A percentile compares a stretch with the other conserved stretches of the same genome.
These are phyloP conservation scores for Sordariomycetes sp. DNA, from an alignment of 2,329 filamentous ascomycete genomes.

Conservation along the genomic window DNA sequence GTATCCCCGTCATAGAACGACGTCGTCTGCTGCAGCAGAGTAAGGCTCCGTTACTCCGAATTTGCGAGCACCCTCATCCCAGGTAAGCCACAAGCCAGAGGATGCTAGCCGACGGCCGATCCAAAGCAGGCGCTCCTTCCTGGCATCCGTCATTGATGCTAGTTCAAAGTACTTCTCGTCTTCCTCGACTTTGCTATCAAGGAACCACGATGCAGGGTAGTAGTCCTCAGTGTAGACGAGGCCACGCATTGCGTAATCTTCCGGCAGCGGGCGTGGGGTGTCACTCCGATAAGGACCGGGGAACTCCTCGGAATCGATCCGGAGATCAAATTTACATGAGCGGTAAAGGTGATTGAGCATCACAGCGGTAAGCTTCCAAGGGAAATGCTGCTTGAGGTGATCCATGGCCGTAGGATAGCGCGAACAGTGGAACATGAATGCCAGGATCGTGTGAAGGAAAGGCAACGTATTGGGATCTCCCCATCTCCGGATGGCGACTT, in stretches of 20 bases:
- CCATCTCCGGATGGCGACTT: slow-evolving; percentile 38
- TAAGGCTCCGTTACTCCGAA: slow-evolving; percentile 1
- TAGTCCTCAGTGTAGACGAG: slow-evolving; percentile 51
- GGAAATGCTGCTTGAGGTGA: slow-evolving; percentile 32
- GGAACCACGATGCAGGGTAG: slow-evolving; percentile 51
- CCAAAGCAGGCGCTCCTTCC: slow-evolving; percentile 51
- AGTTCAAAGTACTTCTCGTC: slow-evolving; percentile 57
- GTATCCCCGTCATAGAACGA: too few relatives aligned
- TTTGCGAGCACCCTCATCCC: slow-evolving; percentile 18
- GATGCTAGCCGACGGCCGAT: slow-evolving; percentile 39
- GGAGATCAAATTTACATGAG: slow-evolving; percentile 15
- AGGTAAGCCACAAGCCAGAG: slow-evolving; percentile 32
- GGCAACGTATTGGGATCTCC: slow-evolving; percentile 51
- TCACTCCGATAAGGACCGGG: slow-evolving; percentile 32
- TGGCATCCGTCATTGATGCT: slow-evolving; percentile 45
- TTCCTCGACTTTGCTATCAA: slow-evolving; percentile 50
- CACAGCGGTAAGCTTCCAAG: slow-evolving; percentile 37
- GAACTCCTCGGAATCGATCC: slow-evolving; percentile 35
- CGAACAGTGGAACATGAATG: slow-evolving; percentile 44
- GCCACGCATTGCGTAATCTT: slow-evolving; percentile 60
- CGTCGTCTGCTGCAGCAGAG: not conserved
- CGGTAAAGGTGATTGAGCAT: slow-evolving; percentile 25
- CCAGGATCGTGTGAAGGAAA: slow-evolving; percentile 52
- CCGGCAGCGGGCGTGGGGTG: slow-evolving; percentile 48
- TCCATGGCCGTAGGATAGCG: slow-evolving; percentile 29